A percentile compares a stretch with the other conserved stretches of the same genome.
phyloP scores from a whole-genome alignment of 495 filamentous ascomycete genomes.

The Talaromyces nanjingensis region DNA sequence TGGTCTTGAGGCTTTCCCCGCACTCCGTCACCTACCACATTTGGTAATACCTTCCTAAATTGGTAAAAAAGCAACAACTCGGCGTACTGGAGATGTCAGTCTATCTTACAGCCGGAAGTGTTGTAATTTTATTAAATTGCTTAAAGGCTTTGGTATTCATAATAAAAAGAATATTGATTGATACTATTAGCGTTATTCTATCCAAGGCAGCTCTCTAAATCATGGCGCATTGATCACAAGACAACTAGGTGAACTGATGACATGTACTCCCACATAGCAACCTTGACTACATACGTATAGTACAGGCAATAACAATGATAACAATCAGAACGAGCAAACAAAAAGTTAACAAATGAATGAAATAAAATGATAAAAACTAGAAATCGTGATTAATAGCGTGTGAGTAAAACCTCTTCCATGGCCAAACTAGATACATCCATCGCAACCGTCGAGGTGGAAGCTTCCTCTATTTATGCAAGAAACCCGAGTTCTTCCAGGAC shows the following conservation, averaged over 20 bases:
- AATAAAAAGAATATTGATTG: too few relatives aligned
- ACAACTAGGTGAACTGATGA: too few relatives aligned
- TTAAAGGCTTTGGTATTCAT: too few relatives aligned
- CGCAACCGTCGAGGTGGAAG: background rate
- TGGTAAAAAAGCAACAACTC: background rate
- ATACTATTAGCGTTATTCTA: too few relatives aligned
- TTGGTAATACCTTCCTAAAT: background rate
- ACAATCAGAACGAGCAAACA: background rate
- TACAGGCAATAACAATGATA: background rate
- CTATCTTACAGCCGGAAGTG: too few relatives aligned
- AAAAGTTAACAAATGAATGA: background rate
- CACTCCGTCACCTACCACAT: background rate
- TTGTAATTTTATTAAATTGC: background rate
- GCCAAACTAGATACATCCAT: background rate
- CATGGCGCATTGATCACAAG: too few relatives aligned
- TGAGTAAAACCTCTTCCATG: background rate
- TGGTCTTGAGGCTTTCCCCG: background rate
- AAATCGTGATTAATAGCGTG: background rate
- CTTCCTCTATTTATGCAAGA: constrained; percentile 11
- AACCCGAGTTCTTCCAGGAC: constrained; percentile 32
- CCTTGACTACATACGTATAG: background rate
- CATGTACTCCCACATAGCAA: background rate
- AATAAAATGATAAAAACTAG: background rate
- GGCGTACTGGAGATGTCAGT: too few relatives aligned
- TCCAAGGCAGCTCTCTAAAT: too few relatives aligned